Evolutionary conservation across 1,139 yeast species (phyloP).

Genomic region (Waltiozyma sp.): DNA sequence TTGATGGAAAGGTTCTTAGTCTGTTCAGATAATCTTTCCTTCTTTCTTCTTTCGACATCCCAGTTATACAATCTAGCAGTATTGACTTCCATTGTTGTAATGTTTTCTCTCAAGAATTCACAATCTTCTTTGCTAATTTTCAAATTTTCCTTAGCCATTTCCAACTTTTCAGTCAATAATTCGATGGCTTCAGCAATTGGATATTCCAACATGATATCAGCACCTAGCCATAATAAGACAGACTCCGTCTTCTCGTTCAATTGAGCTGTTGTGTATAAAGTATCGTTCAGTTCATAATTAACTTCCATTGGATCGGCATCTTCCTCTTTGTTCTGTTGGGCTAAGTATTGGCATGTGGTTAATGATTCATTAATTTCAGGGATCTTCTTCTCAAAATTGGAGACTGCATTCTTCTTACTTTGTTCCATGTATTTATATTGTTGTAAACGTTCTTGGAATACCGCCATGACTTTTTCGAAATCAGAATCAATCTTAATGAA

Average conservation of each 20-base stretch:
- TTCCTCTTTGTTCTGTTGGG: slow-evolving; percentile 33
- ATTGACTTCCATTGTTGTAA: slow-evolving; percentile 96
- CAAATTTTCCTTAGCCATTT: slow-evolving; percentile 50
- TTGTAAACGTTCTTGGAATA: slow-evolving; percentile 72
- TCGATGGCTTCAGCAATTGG: slow-evolving; percentile 79
- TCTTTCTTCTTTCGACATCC: slow-evolving; percentile 79
- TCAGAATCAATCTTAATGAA: slow-evolving; percentile 60
- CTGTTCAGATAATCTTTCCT: slow-evolving; percentile 25
- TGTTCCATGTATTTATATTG: slow-evolving; percentile 82
- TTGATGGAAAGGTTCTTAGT: neutral
- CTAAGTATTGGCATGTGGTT: slow-evolving; percentile 55
- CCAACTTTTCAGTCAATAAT: slow-evolving; percentile 52
- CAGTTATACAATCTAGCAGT: slow-evolving; percentile 92
- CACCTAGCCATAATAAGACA: slow-evolving; percentile 91
- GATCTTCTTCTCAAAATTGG: slow-evolving; percentile 59
- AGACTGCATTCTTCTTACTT: slow-evolving; percentile 60
- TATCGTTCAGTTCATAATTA: slow-evolving; percentile 85
- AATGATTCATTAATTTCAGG: slow-evolving; percentile 87
- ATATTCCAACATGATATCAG: slow-evolving; percentile 94
- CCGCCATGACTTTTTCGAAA: slow-evolving; percentile 53
- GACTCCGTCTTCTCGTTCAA: slow-evolving; percentile 42
- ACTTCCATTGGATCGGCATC: slow-evolving; percentile 38
- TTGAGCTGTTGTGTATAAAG: slow-evolving; percentile 75
- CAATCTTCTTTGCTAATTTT: slow-evolving; percentile 67
- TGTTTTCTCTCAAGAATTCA: slow-evolving; percentile 81